Base-by-base conservation (phyloP, 2,329 filamentous ascomycete genomes). In the Xylariaceae sp. region DNA sequence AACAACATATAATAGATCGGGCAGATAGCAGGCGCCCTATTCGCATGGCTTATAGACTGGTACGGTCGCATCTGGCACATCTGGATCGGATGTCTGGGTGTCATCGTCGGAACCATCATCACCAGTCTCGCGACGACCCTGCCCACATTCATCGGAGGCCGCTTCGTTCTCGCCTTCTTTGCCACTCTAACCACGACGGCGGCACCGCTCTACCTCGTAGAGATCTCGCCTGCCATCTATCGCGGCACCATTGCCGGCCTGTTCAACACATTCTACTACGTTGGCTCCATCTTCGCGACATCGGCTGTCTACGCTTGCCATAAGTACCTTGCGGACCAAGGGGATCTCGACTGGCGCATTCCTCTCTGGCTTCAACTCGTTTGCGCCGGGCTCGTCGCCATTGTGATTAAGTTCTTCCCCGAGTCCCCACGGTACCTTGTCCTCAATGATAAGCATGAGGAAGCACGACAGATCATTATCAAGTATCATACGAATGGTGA, bases 171-270 rank as follows among this genome's bases (percentile, higher is more conserved):
- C 6, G 76, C 76, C 1, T 82, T 80, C 64, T 84, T 83, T 54
- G 81, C 83, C 35, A 78, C 80, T 0, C 81, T 85, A 55, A 79
- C 80, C 1, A 76, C 79, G 10, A 78, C 80, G 2, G 81, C 83
- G 0, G 83, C 82, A 0, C 84, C 84, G 0, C 77, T 83, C 7
- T 85, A 84, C 64, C 77, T 84, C 8, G 80, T 83, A 17, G 84
- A 87, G 68, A 81, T 85, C 56, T 77, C 82, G 0, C 84, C 86
- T 59, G 83, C 85, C 0, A 74, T 78, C 1, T 82, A 82, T 65
- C 78, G 84, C 55, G 83, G 80, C 23, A 77, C 83, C 1, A 74
- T 85, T 17, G 84, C 83, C 0, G 84, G 82, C n/a, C 74, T 82
- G 34, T 76, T 75, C 60, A 77, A 77, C 51, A 76, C 75, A 1